Evolutionary conservation across 2,329 filamentous ascomycete species (phyloP).

Genomic region (Apiospora marii): DNA sequence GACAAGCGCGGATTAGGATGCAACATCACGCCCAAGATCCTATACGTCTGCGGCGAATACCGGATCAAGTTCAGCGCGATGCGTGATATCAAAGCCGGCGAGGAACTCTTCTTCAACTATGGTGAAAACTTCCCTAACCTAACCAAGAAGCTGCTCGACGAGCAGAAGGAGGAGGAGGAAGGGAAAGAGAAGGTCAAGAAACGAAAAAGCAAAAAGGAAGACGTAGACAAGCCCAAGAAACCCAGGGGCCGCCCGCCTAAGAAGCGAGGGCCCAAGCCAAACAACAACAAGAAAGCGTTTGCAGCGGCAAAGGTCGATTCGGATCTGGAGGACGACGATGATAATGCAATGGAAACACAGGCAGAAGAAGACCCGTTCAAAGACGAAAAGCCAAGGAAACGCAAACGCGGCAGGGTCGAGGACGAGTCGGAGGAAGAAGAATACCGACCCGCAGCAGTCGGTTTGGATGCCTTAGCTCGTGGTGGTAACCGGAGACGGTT

Average conservation of each 20-base stretch:
- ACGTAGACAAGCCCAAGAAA: constrained; percentile 38
- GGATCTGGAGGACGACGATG: constrained; percentile 38
- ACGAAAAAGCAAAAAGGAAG: constrained; percentile 30
- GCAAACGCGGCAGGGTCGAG: constrained; percentile 35
- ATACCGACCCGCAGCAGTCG: constrained; percentile 35
- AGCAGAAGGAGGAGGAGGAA: constrained; percentile 46
- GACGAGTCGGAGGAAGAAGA: constrained; percentile 39
- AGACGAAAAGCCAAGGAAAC: constrained; percentile 35
- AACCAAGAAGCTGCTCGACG: constrained; percentile 59
- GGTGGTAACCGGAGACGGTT: constrained; percentile 5
- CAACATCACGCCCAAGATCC: constrained; percentile 69
- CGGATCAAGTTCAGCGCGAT: constrained; percentile 78
- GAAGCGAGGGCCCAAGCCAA: constrained; percentile 40
- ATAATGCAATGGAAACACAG: constrained; percentile 29
- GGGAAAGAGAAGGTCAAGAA: constrained; percentile 37
- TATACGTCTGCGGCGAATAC: constrained; percentile 78
- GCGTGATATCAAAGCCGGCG: constrained; percentile 71
- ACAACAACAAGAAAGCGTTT: constrained; percentile 39
- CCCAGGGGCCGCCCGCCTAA: constrained; percentile 39
- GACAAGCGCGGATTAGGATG: constrained; percentile 60
- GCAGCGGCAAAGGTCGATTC: constrained; percentile 35
- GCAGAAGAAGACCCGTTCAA: constrained; percentile 37
- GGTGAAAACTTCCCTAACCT: constrained; percentile 73
- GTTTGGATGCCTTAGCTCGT: constrained; percentile 36
- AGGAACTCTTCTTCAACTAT: constrained; percentile 86